phyloP scores from a whole-genome alignment of 148 eudicot species.

The Gaultheria prostrata region DNA sequence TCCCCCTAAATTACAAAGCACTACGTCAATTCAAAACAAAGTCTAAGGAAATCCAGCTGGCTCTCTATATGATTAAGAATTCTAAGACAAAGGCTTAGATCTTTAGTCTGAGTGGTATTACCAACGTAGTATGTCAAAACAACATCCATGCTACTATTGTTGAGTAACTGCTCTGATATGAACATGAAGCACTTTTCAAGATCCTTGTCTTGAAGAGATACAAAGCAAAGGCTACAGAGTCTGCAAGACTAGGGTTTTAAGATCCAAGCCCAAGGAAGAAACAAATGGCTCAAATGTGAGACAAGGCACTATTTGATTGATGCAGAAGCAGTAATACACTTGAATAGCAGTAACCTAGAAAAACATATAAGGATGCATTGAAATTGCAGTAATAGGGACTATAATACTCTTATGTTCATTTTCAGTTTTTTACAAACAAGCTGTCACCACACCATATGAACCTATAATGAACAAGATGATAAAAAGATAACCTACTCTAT shows the following conservation, averaged over 20 bases:
- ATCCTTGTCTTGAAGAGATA: background rate
- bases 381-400: conserved; percentile 3
- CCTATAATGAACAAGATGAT: conserved; percentile 13
- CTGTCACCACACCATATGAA: conserved; percentile 10
- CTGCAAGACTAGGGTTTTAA: background rate
- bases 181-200: background rate
- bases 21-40: background rate
- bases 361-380: background rate
- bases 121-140: background rate
- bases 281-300: background rate
- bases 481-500: conserved; percentile 18
- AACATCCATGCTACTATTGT: background rate
- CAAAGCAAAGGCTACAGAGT: background rate
- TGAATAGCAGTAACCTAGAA: background rate
- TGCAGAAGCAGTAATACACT: background rate
- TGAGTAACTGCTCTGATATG: background rate
- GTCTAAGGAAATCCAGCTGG: background rate
- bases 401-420: background rate
- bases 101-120: background rate
- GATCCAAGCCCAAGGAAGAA: background rate
- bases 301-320: background rate
- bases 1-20: background rate
- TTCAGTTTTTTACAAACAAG: conserved; percentile 14
- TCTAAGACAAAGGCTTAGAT: background rate
- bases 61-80: background rate